phyloP scores from a whole-genome alignment of 495 filamentous ascomycete genomes.

The Clavariopsis aquatica region DNA sequence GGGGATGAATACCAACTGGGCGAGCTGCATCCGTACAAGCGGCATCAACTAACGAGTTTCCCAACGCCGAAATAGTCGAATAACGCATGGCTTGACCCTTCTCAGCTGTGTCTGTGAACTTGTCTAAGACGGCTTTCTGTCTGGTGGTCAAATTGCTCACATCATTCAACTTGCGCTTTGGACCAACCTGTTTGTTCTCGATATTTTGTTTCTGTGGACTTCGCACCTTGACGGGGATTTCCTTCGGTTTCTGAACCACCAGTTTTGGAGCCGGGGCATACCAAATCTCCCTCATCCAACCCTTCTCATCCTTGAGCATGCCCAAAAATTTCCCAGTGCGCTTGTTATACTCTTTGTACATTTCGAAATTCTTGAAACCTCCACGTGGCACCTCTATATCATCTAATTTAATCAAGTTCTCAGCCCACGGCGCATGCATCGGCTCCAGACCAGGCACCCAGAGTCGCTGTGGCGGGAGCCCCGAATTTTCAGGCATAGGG shows the following conservation, averaged over 20 bases:
- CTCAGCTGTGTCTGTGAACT: neutral
- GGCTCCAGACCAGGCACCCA: slow-evolving; percentile 8
- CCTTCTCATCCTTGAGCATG: neutral
- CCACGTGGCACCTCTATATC: neutral
- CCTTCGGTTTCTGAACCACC: neutral
- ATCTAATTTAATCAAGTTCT: neutral
- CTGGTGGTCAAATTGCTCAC: neutral
- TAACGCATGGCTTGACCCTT: neutral
- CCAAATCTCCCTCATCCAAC: neutral
- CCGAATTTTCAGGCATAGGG: neutral
- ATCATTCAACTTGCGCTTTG: neutral
- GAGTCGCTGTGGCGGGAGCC: neutral
- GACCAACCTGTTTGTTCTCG: neutral
- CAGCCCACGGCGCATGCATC: neutral
- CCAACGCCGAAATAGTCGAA: no score
- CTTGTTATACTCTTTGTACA: neutral
- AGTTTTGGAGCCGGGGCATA: neutral
- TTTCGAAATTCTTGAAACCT: neutral
- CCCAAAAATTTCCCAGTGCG: neutral
- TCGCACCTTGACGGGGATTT: neutral
- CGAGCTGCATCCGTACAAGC: no score
- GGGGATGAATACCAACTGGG: no score
- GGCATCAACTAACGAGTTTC: no score
- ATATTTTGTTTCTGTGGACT: neutral
- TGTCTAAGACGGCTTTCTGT: neutral